Evolutionary conservation across 2,329 filamentous ascomycete species (phyloP).

Genomic region (Botryotinia calthae): DNA sequence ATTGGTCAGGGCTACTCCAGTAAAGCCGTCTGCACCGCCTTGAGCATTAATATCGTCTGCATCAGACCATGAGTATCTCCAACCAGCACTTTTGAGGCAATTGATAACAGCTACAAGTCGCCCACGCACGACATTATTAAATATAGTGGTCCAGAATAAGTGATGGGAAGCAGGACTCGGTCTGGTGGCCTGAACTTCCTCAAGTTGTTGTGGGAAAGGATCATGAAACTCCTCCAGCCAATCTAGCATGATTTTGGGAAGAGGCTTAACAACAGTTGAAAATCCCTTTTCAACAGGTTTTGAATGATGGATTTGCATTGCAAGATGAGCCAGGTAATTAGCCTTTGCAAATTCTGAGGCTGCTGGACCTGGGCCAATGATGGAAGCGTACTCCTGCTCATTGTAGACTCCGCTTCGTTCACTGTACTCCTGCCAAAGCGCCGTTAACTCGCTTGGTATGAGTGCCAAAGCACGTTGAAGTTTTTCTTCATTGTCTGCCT

Average conservation of each 20-base stretch:
- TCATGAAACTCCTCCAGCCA: slow-evolving; percentile 80
- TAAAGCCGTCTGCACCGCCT: slow-evolving; percentile 56
- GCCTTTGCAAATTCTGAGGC: slow-evolving; percentile 70
- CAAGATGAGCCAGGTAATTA: slow-evolving; percentile 71
- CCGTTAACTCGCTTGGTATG: slow-evolving; percentile 51
- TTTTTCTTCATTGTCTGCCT: slow-evolving; percentile 54
- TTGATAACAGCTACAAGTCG: slow-evolving; percentile 65
- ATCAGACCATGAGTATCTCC: slow-evolving; percentile 68
- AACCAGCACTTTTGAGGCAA: slow-evolving; percentile 72
- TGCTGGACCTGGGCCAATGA: slow-evolving; percentile 63
- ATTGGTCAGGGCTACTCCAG: slow-evolving; percentile 71
- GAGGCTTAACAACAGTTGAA: slow-evolving; percentile 44
- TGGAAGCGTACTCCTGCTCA: slow-evolving; percentile 54
- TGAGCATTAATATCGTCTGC: slow-evolving; percentile 61
- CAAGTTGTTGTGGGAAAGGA: slow-evolving; percentile 64
- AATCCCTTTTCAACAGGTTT: slow-evolving; percentile 39
- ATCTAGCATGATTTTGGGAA: slow-evolving; percentile 76
- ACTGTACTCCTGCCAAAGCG: slow-evolving; percentile 54
- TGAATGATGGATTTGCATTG: slow-evolving; percentile 77
- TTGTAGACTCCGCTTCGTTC: slow-evolving; percentile 47
- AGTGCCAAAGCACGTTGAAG: slow-evolving; percentile 56
- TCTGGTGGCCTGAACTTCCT: slow-evolving; percentile 59
- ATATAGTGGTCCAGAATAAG: slow-evolving; percentile 84
- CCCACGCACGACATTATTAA: slow-evolving; percentile 70
- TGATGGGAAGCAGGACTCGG: slow-evolving; percentile 74